Evolutionary conservation across 345 rosid genomes (phyloP), one percentile per base, ranked within the genome.

Genomic region (Mangifera indica): DNA sequence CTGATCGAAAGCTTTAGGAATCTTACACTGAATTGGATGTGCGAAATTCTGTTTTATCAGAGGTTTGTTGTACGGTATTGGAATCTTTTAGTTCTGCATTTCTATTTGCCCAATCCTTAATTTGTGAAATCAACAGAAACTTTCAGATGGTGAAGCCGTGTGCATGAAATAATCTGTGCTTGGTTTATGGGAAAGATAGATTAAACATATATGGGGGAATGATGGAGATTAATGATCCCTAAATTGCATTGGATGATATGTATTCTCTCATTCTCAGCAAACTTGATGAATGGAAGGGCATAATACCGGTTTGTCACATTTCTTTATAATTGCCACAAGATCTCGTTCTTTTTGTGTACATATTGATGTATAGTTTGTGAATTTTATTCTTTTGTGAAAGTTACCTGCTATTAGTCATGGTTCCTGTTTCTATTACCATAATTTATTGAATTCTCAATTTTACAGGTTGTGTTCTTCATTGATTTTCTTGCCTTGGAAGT

Each of bases 201-300:
- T 81, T 91, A 70, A 92, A 90, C 84, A 76, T 94, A 54, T 90
- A 94, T 61, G 98, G 97, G 74, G 98, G 98, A 67, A 92, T 94
- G 98, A 91, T 94, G 96, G 98, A 94, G 85, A 85, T 86, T 52
- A 94, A 86, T 73, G 98, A 94, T 72, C 87, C 9, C 77, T 97
- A 94, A 81, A 78, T 94, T 78, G 87, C 95, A 20, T 97, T 91
- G 76, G 98, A 91, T 70, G 98, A 94, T 82, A 72, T 94, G 81
- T 90, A 87, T 80, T 90, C 91, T 40, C 98, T 92, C 73, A 94
- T 90, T 82, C 94, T 94, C 74, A 89, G 95, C 87, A 94, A 94
- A 83, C 97, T 90, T 66, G 98, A 94, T 4, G 98, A 94, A 75
- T 94, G 98, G 97, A 94, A 94, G 82, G 90, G 97, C 83, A 87